Evolutionary conservation across 1,284 basidiomycete species (phyloP), one percentile per base, ranked within the genome.

Genomic region (Pseudozyma sp.): DNA sequence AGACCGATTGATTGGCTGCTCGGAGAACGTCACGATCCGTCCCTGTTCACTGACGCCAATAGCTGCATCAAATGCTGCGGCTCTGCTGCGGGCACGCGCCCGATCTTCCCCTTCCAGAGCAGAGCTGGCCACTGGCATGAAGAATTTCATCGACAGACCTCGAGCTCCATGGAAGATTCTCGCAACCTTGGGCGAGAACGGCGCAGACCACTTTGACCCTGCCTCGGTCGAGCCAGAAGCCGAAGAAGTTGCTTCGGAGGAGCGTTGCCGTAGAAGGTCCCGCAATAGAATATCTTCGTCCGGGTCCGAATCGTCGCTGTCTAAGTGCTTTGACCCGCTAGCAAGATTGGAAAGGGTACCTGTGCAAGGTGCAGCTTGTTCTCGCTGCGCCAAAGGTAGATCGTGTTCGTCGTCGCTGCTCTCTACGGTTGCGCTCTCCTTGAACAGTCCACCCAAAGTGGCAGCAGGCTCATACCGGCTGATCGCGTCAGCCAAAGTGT

Each of bases 231-330:
- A 7, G n/a, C 9, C 31, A 24, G 35, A 24, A 4, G 24, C 6
- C 29, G 51, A 16, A 2, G 43, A 56, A 11, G 60, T 19, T 4
- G 40, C 45, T 0, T 58, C 37, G 5, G 49, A 50, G 0, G 63
- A 47, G 11, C 60, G 60, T 16, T 55, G 59, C 13, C 49, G 56
- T 13, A 68, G 56, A n/a, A 73, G 54, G 14, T 74, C 61, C 53
- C 51, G 62, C 11, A 74, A 43, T 30, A 66, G 71, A 0, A 66
- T 29, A 24, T 74, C 67, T 37, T 69, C 66, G 34, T 74, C 70
- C 4, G 61, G 54, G 34, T 73, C 63, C 5, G 68, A 64, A 19
- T 71, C 63, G 1, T 43, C 45, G 4, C 48, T 52, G 53, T 39
- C 40, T 24, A 37, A 34, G n/a, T 52, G 57, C 14, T n/a, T 39